A percentile compares a stretch with the other conserved stretches of the same genome.
phyloP scores from a whole-genome alignment of 192 early-diverging fungal genomes.

The Entomortierella lignicola region DNA sequence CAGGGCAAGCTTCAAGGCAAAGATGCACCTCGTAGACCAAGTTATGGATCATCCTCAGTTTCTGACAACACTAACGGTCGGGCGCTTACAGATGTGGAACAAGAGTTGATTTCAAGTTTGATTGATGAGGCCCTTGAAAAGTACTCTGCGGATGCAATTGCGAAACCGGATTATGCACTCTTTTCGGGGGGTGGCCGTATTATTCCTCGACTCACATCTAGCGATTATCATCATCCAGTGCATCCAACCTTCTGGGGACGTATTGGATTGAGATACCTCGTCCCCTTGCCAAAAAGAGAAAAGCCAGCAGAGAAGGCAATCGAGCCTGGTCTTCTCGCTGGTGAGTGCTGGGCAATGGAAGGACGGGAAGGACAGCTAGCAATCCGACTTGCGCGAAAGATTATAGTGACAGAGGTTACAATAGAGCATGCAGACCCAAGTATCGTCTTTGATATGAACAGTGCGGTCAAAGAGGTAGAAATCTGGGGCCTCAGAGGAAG shows the following conservation, averaged over 20 bases:
- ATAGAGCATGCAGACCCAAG: conserved; percentile 75
- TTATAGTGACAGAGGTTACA: conserved; percentile 69
- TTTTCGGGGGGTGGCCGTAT: conserved; percentile 72
- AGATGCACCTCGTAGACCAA: not conserved
- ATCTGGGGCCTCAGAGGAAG: conserved; percentile 63
- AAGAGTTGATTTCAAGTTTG: conserved; percentile 55
- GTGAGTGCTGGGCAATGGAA: conserved; percentile 82
- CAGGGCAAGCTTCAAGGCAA: conserved; percentile 41
- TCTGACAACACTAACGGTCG: not conserved
- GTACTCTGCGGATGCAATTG: conserved; percentile 67
- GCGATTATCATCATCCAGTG: conserved; percentile 59
- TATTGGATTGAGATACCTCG: conserved; percentile 36
- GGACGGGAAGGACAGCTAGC: conserved; percentile 71
- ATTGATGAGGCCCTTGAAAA: conserved; percentile 70
- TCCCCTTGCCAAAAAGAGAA: conserved; percentile 39
- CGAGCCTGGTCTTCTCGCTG: conserved; percentile 63
- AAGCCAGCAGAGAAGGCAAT: conserved; percentile 59
- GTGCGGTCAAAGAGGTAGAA: conserved; percentile 73
- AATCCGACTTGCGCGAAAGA: conserved; percentile 66
- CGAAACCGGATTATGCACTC: conserved; percentile 77
- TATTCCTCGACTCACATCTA: conserved; percentile 70
- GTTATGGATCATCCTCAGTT: not conserved
- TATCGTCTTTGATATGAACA: conserved; percentile 67
- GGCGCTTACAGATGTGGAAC: conserved; percentile 29
- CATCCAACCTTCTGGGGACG: conserved; percentile 34